Evolutionary conservation across 345 rosid genomes (phyloP), one percentile per base, ranked within the genome.

Genomic region (Capsella bursapastoris): DNA sequence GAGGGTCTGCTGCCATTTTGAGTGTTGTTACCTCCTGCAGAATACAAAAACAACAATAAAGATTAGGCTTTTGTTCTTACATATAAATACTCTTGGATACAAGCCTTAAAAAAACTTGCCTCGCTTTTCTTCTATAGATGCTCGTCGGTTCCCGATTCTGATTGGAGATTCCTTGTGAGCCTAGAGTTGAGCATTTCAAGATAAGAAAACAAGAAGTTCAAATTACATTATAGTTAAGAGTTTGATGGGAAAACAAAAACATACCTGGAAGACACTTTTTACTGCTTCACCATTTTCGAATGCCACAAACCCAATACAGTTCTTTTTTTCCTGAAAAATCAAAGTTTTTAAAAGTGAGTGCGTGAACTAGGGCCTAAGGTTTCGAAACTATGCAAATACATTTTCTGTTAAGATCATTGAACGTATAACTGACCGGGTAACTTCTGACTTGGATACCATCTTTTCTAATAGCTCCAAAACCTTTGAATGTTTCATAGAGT

Each of bases 271-370:
- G 22, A 92, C 97, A 48, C 38, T 81, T 70, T 76, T 82, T 75
- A 87, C 57, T 1, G 97, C 75, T 79, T 81, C 76, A 74, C 83
- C 80, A 56, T 83, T 79, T 72, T 87, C 97, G 57, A 87, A 93
- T 53, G 88, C 89, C 43, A 93, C 93, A 65, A 93, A 93, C 64
- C 93, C 98, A 25, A 85, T 86, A 72, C 95, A 90, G 71, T 83
- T 62, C 35, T 49, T 61, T 3, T 34, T 9, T 35, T 76, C 69
- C 79, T 75, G 74, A 32, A 34, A 52, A 5, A 1, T 8, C 5
- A 6, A 53, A 28, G 34, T 9, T 15, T 70, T 73, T 72, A 67
- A 37, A 48, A 78, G 67, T 52, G 72, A 86, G 82, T 37, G 48
- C 38, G 82, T 62, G 48, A 57, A 55, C 68, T 11, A 37, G 10